Conservation (phyloP, 176 grass and related monocot species). For the Carex cristatella region DNA sequence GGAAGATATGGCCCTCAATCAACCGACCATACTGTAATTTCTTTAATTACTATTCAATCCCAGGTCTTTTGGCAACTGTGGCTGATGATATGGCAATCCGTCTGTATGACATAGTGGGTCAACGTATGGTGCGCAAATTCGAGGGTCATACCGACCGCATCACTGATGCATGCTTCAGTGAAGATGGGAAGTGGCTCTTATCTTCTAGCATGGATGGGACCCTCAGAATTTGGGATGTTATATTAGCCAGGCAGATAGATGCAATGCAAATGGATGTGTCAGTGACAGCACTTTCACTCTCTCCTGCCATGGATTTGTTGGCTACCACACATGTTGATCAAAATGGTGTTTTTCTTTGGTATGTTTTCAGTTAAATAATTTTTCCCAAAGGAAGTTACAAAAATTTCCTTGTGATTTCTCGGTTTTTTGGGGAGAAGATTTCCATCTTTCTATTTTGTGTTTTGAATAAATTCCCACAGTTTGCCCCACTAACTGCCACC, state of each 20-base stretch:
- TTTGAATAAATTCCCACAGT: not conserved
- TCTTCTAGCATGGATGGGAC: slow-evolving; percentile 96
- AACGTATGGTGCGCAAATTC: slow-evolving; percentile 85
- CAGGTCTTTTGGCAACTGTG: slow-evolving; percentile 81
- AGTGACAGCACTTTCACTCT: slow-evolving; percentile 68
- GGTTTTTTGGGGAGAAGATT: not conserved
- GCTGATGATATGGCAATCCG: slow-evolving; percentile 72
- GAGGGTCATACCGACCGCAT: slow-evolving; percentile 83
- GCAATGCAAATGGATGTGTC: slow-evolving; percentile 75
- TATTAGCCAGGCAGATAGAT: slow-evolving; percentile 93
- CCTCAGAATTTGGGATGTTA: slow-evolving; percentile 94
- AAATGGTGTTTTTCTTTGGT: slow-evolving; percentile 99
- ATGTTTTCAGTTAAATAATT: slow-evolving; percentile 9
- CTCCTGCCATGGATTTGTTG: slow-evolving; percentile 92
- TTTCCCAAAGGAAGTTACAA: not conserved
- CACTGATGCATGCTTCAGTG: slow-evolving; percentile 88
- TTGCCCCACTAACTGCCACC: not conserved
- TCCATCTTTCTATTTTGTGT: not conserved
- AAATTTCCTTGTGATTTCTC: not conserved
- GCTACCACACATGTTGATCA: slow-evolving; percentile 96
- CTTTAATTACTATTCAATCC: slow-evolving; percentile 29
- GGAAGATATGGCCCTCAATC: not conserved
- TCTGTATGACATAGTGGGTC: slow-evolving; percentile 56
- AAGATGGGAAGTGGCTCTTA: slow-evolving; percentile 93
- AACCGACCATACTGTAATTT: slow-evolving; percentile 18